Percentiles rank a stretch among this genome's conserved stretches.
These are phyloP conservation scores for Psilocybe sp. DNA, from an alignment of 768 basidiomycete species.

Conservation along the genomic window DNA sequence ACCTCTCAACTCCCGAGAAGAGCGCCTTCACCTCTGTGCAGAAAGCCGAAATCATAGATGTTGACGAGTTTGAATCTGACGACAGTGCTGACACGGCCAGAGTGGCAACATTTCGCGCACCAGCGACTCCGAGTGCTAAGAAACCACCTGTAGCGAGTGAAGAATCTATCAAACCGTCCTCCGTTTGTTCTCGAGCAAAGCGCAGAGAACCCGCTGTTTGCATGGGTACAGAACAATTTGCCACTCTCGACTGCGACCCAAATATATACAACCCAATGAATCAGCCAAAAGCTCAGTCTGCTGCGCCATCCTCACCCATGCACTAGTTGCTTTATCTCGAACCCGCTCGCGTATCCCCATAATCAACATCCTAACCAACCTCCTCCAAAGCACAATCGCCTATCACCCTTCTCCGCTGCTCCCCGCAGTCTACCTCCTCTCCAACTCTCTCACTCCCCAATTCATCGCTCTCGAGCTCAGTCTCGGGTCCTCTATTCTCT, in stretches of 20 bases:
- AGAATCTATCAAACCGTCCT: not conserved
- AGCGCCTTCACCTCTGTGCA: not conserved
- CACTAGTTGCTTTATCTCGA: constrained; percentile 54
- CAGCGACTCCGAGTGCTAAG: not conserved
- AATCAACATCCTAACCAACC: constrained; percentile 67
- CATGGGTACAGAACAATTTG: constrained; percentile 11
- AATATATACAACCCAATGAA: constrained; percentile 36
- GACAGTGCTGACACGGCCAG: not conserved
- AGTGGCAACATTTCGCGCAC: not conserved
- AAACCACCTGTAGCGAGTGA: not conserved
- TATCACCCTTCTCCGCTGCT: constrained; percentile 69
- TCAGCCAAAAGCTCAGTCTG: constrained; percentile 39
- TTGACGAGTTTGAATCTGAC: constrained; percentile 17
- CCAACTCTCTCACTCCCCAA: constrained; percentile 75
- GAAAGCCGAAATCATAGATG: constrained; percentile 17
- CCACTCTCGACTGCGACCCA: constrained; percentile 47
- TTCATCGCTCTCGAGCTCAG: constrained; percentile 72
- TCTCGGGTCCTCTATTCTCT: constrained; percentile 64
- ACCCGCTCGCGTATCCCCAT: constrained; percentile 77
- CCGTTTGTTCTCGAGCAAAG: not conserved
- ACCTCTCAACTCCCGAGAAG: not conserved
- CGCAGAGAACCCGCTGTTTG: not conserved
- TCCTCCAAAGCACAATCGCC: constrained; percentile 62
- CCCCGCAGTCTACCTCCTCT: constrained; percentile 77
- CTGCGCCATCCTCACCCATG: constrained; percentile 68